Conservation (phyloP, 75 land plant genomes). For the Picea glauca region DNA sequence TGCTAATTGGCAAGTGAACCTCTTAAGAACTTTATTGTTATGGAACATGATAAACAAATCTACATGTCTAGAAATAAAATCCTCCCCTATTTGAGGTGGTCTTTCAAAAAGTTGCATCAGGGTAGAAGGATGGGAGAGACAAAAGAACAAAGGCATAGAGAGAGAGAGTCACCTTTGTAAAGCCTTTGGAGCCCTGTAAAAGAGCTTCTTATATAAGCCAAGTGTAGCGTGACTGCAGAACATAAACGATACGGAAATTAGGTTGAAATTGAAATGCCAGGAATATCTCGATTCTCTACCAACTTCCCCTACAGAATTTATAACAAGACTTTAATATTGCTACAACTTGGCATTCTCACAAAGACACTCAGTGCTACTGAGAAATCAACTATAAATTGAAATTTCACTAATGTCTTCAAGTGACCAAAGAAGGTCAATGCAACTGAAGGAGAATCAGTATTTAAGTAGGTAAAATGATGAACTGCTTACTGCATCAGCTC, state of each 20-base stretch:
- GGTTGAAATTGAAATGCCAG: background rate
- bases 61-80: background rate
- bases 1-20: too few species aligned
- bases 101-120: background rate
- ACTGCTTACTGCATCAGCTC: too few species aligned
- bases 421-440: too few species aligned
- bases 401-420: too few species aligned
- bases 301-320: background rate
- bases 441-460: too few species aligned
- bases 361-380: background rate
- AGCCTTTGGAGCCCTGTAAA: constrained; percentile 84
- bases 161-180: constrained; percentile 54
- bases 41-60: background rate
- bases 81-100: background rate
- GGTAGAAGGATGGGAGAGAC: background rate
- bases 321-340: background rate
- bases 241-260: background rate
- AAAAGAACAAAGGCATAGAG: background rate
- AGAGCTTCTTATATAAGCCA: constrained; percentile 88
- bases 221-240: constrained; percentile 85
- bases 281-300: background rate
- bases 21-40: too few species aligned
- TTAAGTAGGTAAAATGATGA: too few species aligned
- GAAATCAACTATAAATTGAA: background rate
- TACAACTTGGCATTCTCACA: constrained; percentile 2